Base-by-base conservation (phyloP, 2,329 filamentous ascomycete genomes). In the Trichoderma gracile region DNA sequence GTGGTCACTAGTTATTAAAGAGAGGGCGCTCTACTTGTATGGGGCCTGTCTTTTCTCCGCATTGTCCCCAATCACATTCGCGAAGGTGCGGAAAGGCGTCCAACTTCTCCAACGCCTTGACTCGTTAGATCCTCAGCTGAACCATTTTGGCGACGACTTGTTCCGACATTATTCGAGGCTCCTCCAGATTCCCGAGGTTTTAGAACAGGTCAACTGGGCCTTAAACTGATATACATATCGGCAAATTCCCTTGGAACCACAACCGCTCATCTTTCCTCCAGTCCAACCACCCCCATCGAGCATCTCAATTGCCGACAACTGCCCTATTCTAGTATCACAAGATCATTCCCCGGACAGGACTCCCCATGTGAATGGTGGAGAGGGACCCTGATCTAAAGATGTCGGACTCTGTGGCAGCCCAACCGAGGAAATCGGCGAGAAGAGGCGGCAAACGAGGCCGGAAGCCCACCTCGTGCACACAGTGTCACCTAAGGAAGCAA, bases 381-480 rank as follows among this genome's bases (percentile, higher is more conserved):
- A 45, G 50, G 45, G 49, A 42, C 27, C 38, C 19, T 30, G 30
- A 30, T 30, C 30, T 30, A 45, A 33, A 60, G 21, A 60, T 60
- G 57, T 21, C 57, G 46, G 57, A 60, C 57, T 12, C 23, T 60
- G 19, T 60, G 30, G 33, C 50, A 33, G 57, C 30, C 19, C 57
- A 42, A 27, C 46, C 33, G 45, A 42, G 21, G 30, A 60, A 60
- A 21, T 33, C 46, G 57, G 45, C 21, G 1, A 30, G 30, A 17
- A 60, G 57, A 60, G 57, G 57, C 33, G 50, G 56, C 45, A 50
- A 33, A 50, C 30, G 57, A 60, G 57, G 57, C 46, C 57, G 57
- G 46, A 60, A 60, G 19, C 57, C 57, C 57, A 60, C 57, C 9
- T 60, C 57, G 23, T 60, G 57, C 25, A 60, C 57, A 21, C 57